phyloP scores from a whole-genome alignment of 805 yeast genomes.

The Pichia manshurica region DNA sequence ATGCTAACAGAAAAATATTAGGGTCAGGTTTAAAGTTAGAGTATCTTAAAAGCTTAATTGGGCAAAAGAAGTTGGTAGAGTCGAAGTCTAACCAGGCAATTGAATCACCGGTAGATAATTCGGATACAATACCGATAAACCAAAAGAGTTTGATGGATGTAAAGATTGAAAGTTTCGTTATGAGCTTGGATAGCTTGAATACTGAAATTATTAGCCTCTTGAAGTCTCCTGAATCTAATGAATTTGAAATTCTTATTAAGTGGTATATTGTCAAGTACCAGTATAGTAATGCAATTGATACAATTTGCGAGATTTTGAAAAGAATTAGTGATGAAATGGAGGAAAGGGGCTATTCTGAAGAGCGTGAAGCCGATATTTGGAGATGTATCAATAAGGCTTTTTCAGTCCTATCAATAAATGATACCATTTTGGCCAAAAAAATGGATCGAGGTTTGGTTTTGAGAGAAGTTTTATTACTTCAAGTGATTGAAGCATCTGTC shows the following conservation, averaged over 20 bases:
- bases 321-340: constrained; percentile 21
- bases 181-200: constrained; percentile 15
- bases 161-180: constrained; percentile 15
- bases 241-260: constrained; percentile 31
- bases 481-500: constrained; percentile 36
- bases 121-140: background rate
- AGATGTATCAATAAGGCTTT: constrained; percentile 32
- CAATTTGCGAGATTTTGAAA: constrained; percentile 19
- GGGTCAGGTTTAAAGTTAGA: constrained; percentile 17
- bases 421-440: constrained; percentile 9
- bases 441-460: constrained; percentile 19
- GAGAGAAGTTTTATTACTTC: constrained; percentile 36
- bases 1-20: constrained; percentile 25
- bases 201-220: constrained; percentile 21
- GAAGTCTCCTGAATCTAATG: constrained; percentile 18
- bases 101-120: too few species aligned
- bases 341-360: constrained; percentile 8
- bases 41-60: constrained; percentile 8
- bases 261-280: constrained; percentile 26
- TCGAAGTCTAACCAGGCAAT: too few species aligned
- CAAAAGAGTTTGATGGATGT: background rate
- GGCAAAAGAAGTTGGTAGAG: background rate
- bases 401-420: constrained; percentile 26
- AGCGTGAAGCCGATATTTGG: constrained; percentile 31
- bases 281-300: constrained; percentile 27